Evolutionary conservation across 2,329 filamentous ascomycete genomes (phyloP), one percentile per base, ranked within the genome.

Genomic region (Ophiosphaerella narmari): DNA sequence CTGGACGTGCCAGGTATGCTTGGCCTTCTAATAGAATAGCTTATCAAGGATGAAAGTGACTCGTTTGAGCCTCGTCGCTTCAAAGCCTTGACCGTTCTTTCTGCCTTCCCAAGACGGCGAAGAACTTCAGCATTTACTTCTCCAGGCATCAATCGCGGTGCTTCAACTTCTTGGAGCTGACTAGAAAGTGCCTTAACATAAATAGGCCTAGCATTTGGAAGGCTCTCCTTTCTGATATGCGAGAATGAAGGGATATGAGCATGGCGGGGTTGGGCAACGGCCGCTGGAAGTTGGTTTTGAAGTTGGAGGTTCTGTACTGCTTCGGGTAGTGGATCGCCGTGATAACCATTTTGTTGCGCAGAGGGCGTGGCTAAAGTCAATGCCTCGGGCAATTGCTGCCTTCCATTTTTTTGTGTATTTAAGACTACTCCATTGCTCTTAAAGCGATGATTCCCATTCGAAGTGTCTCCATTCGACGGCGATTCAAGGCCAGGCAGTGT

Each of bases 21-120:
- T 13, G 44, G 44, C 4, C 44, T 13, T 13, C 44, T 37, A 16
- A 46, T 40, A 7, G 44, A 46, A 29, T 46, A 46, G 9, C 36
- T 40, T 18, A 46, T 33, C 2, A 46, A 16, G 7, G 44, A 46
- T 3, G 44, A 46, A 6, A 40, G n/a, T 2, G 44, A 46, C 11
- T 46, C 44, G 8, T 46, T 40, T 14, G 44, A 46, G 13, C 44
- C 44, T 14, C 44, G 44, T 6, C 44, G 36, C 14, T 40, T 40
- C 12, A 46, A 14, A 5, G 44, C 26, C 16, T 46, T 46, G 14
- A 14, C 18, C 3, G 31, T 18, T 24, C 29, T 18, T 23, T 46
- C 37, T 34, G 36, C 44, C 26, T 46, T 46, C 16, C 29, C 37
- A 12, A 46, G 37, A 6, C 37, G 44, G 7, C 44, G 31, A 6